Evolutionary conservation across 148 eudicot genomes (phyloP).

Genomic region (Fagopyrum tataricum): DNA sequence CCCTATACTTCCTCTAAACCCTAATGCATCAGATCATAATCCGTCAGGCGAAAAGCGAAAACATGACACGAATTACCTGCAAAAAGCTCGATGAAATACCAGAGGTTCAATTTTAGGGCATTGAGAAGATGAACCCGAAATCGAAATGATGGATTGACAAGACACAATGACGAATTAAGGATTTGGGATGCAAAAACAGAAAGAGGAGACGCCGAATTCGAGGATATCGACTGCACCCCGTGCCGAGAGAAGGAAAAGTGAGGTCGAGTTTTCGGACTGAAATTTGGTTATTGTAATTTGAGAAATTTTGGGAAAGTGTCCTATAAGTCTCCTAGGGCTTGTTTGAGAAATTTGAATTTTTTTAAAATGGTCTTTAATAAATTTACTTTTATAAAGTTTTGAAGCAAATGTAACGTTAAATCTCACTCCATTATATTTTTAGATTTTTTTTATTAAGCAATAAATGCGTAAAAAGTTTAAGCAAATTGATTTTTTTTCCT

Average conservation of each 20-base stretch:
- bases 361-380: too few species aligned
- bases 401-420: too few species aligned
- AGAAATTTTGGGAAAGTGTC: too few species aligned
- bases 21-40: neutral
- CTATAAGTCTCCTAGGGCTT: too few species aligned
- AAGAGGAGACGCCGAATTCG: neutral
- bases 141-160: neutral
- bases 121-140: neutral
- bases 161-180: neutral
- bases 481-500: too few species aligned
- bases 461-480: too few species aligned
- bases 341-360: too few species aligned
- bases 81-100: neutral
- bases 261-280: too few species aligned
- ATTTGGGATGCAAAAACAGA: neutral
- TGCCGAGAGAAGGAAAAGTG: neutral
- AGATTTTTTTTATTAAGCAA: too few species aligned
- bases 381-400: too few species aligned
- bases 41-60: neutral
- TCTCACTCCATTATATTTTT: too few species aligned
- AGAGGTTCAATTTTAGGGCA: constrained; percentile 1
- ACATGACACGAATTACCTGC: neutral
- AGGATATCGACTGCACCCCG: neutral
- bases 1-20: constrained; percentile 3
- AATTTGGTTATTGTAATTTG: too few species aligned